A percentile compares a stretch with the other conserved stretches of the same genome.
Evolutionary conservation across 2,329 filamentous ascomycete genomes (phyloP).

Genomic region (Fusarium nelsonii): DNA sequence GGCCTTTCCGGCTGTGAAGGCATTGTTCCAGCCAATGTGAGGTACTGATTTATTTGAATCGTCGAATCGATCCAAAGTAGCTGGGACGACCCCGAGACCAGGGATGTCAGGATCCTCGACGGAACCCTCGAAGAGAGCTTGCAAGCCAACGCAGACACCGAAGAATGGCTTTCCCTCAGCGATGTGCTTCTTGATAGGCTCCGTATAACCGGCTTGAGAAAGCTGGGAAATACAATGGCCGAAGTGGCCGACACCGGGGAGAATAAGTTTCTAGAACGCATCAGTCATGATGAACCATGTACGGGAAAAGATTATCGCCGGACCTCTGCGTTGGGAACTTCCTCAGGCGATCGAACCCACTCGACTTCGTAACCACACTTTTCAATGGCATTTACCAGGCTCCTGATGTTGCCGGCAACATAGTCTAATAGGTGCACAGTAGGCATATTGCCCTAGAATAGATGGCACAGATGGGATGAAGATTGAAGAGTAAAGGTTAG

Average conservation of each 20-base stretch:
- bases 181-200: conserved; percentile 86
- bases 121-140: conserved; percentile 89
- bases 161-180: conserved; percentile 95
- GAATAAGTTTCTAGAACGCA: conserved; percentile 80
- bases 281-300: conserved; percentile 20
- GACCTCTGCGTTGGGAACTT: conserved; percentile 88
- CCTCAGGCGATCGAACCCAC: conserved; percentile 88
- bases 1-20: conserved; percentile 68
- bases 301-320: conserved; percentile 42
- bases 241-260: conserved; percentile 97
- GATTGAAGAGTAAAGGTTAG: conserved; percentile 10
- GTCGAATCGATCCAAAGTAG: conserved; percentile 80
- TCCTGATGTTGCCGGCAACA: conserved; percentile 95
- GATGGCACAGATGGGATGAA: conserved; percentile 21
- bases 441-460: conserved; percentile 67
- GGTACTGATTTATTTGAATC: conserved; percentile 88
- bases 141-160: conserved; percentile 95
- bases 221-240: conserved; percentile 94
- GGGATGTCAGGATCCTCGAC: conserved; percentile 78
- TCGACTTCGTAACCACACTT: conserved; percentile 93
- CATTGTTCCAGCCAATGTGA: conserved; percentile 98
- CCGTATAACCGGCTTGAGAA: conserved; percentile 82
- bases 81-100: conserved; percentile 82
- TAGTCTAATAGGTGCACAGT: conserved; percentile 86
- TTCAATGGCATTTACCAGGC: conserved; percentile 96